Percentiles rank a stretch among this genome's conserved stretches.
These are phyloP conservation scores for Phytophthora pinifolia DNA, from an alignment of 352 stramenopile genomes.

Conservation along the genomic window DNA sequence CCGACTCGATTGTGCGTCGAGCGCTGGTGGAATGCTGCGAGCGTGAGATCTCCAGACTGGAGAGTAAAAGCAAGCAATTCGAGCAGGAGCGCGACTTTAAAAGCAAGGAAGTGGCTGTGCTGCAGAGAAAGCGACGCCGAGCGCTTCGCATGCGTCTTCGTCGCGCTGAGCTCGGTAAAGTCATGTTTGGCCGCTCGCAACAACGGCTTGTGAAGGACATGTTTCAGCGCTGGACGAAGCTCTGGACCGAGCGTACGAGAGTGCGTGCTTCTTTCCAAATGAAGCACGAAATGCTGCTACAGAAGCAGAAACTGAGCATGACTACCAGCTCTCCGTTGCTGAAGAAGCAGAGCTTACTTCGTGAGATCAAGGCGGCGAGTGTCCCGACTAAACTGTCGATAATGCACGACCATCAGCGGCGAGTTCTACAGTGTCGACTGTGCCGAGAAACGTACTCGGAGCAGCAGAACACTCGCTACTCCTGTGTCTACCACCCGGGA, in stretches of 20 bases:
- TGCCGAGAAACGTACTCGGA: conserved; percentile 71
- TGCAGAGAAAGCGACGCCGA: conserved; percentile 55
- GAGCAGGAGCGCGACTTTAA: conserved; percentile 50
- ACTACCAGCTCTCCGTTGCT: conserved; percentile 20
- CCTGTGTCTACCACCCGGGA: conserved; percentile 65
- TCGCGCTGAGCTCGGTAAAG: conserved; percentile 46
- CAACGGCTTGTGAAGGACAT: conserved; percentile 38
- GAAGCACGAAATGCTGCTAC: conserved; percentile 62
- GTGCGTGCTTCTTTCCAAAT: conserved; percentile 66
- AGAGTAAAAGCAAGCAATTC: conserved; percentile 34
- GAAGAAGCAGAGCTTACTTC: conserved; percentile 18
- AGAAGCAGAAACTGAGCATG: conserved; percentile 42
- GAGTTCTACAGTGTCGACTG: conserved; percentile 52
- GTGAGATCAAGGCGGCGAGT: conserved; percentile 10
- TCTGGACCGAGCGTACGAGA: conserved; percentile 55
- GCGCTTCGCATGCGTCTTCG: conserved; percentile 44
- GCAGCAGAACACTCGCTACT: conserved; percentile 65
- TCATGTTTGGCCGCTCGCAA: conserved; percentile 52
- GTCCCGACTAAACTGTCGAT: conserved; percentile 44
- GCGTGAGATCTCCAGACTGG: conserved; percentile 39
- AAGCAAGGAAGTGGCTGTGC: conserved; percentile 43
- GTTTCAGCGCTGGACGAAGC: conserved; percentile 62
- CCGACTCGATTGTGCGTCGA: conserved; percentile 51
- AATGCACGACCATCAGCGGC: conserved; percentile 63
- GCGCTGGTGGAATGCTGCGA: conserved; percentile 50